Conservation (phyloP, 2,329 filamentous ascomycete genomes). For the Xylariaceae sp. region DNA sequence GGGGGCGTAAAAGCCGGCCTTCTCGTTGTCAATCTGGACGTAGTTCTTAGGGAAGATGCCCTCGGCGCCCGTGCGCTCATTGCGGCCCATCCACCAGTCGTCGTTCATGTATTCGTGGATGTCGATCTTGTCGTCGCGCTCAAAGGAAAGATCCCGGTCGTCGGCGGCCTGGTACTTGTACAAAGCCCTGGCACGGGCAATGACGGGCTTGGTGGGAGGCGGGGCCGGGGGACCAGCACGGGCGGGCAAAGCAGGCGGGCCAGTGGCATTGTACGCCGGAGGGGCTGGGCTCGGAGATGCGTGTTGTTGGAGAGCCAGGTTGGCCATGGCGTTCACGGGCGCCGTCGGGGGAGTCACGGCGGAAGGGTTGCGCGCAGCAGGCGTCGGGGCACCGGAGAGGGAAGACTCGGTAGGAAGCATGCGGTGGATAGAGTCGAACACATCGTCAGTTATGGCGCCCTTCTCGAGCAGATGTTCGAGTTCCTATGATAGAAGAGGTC, state of each 20-base stretch:
- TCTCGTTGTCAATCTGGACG: conserved; percentile 68
- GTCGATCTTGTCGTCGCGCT: conserved; percentile 78
- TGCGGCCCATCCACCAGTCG: conserved; percentile 95
- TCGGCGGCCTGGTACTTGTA: conserved; percentile 84
- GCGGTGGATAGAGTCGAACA: conserved; percentile 75
- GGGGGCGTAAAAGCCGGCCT: conserved; percentile 44
- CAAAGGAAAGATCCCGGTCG: conserved; percentile 79
- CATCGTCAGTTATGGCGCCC: conserved; percentile 75
- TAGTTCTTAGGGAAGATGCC: conserved; percentile 97
- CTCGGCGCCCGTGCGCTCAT: conserved; percentile 80
- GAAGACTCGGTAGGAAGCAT: conserved; percentile 76
- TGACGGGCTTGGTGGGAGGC: conserved; percentile 58
- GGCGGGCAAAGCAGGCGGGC: conserved; percentile 40
- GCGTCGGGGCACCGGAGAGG: conserved; percentile 56
- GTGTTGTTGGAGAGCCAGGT: conserved; percentile 46
- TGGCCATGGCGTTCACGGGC: conserved; percentile 48
- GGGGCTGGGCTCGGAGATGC: conserved; percentile 49
- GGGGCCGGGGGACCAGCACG: conserved; percentile 47
- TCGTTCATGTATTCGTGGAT: conserved; percentile 94
- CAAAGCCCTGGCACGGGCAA: conserved; percentile 78
- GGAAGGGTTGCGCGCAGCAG: conserved; percentile 43
- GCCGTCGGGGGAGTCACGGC: conserved; percentile 40
- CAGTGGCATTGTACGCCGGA: conserved; percentile 59
- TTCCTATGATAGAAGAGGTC: conserved; percentile 64
- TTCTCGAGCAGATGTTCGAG: conserved; percentile 88